Evolutionary conservation across 345 rosid genomes (phyloP), one percentile per base, ranked within the genome.

Genomic region (Sisymbrium altissimum): DNA sequence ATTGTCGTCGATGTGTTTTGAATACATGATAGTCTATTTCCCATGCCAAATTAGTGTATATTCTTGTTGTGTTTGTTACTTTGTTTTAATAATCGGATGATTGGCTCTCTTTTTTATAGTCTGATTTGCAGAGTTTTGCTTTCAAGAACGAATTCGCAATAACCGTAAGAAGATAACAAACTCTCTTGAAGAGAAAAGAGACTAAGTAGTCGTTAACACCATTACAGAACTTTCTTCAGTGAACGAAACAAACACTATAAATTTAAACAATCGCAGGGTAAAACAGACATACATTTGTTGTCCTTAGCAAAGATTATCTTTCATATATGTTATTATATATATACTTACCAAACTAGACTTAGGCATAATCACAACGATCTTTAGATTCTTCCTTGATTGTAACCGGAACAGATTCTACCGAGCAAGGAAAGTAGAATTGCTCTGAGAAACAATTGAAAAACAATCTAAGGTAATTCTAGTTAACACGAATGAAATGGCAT

Each of bases 391-490:
- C 66, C 8, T 23, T 61, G 48, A n/a, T n/a, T n/a, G n/a, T 25
- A 68, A 52, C 65, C 14, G 35, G 38, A 44, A 27, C 59, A 69
- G 59, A 56, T 29, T 60, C 64, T 50, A 57, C 56, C 13, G 4
- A 45, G 17, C 56, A 43, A 33, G 55, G 56, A 19, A 12, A 30
- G 23, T 43, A 30, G 18, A 43, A 13, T 40, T 60, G 39, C 64
- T 68, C 73, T 67, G 64, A 43, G 40, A 68, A 50, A 49, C 0
- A 50, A 68, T 11, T 23, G 25, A 6, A 21, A 53, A 60, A 75
- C 70, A 53, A 30, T 43, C 39, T 52, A 3, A 17, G 32, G 11
- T n/a, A n/a, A 6, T 61, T 33, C 4, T 43, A 3, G 17, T 21
- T 50, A 50, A 53, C 30, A 15, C 8, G 19, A 45, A 54, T 50